Percentiles rank a stretch among this genome's conserved stretches.
These are phyloP conservation scores for Plasmopara viticola DNA, from an alignment of 352 stramenopile genomes.

Conservation along the genomic window DNA sequence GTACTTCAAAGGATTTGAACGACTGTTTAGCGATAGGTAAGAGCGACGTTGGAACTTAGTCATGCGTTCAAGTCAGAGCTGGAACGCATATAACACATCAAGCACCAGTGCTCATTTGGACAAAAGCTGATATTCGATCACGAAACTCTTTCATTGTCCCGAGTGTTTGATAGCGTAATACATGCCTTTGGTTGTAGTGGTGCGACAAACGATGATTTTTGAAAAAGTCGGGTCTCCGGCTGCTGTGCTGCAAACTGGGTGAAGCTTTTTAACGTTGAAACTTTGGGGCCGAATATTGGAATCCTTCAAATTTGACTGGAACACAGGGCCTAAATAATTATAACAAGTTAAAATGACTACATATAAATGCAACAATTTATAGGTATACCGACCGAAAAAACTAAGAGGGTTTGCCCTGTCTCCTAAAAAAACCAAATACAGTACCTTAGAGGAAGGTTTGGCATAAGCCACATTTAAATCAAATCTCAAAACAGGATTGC, in stretches of 20 bases:
- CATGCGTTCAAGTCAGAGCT: neutral
- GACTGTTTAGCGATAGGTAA: neutral
- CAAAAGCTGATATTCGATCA: neutral
- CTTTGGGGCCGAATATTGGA: neutral
- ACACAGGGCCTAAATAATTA: slow-evolving; percentile 3
- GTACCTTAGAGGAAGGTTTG: neutral
- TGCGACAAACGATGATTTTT: neutral
- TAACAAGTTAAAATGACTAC: slow-evolving; percentile 1
- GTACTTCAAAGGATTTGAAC: neutral
- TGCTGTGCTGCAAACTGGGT: slow-evolving; percentile 1
- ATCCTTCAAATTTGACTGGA: slow-evolving; percentile 3
- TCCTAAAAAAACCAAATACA: neutral
- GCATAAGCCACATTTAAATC: slow-evolving; percentile 1
- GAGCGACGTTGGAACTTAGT: neutral
- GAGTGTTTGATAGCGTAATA: neutral
- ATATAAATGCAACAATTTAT: neutral
- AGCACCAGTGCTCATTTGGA: neutral
- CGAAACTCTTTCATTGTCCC: neutral
- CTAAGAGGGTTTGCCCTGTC: neutral
- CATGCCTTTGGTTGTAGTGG: neutral
- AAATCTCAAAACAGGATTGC: slow-evolving; percentile 10
- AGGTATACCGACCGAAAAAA: slow-evolving; percentile 7
- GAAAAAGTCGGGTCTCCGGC: neutral
- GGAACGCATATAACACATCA: neutral
- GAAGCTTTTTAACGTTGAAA: slow-evolving; percentile 1